Conservation (phyloP, 2,329 filamentous ascomycete genomes). For the Cytospora schulzeri region DNA sequence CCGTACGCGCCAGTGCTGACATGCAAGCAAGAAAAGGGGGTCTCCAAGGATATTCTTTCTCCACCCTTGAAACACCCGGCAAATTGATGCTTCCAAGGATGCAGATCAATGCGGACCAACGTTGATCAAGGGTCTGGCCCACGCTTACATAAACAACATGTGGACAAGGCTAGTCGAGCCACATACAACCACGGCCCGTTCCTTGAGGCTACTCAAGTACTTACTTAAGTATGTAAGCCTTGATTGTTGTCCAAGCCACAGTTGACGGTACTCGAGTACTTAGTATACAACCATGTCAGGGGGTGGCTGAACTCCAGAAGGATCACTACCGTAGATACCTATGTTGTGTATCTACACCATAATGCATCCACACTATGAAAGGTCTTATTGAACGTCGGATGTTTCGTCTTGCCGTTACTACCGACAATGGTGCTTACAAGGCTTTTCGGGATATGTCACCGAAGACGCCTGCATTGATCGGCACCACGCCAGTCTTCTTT, state of each 20-base stretch:
- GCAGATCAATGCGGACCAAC: neutral
- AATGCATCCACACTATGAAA: too few relatives aligned
- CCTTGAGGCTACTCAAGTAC: neutral
- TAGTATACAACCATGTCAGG: neutral
- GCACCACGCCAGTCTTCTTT: neutral
- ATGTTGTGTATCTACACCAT: too few relatives aligned
- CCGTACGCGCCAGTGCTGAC: constrained; percentile 13
- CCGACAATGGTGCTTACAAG: neutral
- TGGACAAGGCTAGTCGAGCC: neutral
- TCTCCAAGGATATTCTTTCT: neutral
- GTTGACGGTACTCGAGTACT: neutral
- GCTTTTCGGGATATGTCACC: neutral
- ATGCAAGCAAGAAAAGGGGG: neutral
- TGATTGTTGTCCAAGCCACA: neutral
- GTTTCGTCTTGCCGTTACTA: neutral
- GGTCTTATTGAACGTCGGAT: too few relatives aligned
- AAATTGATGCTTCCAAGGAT: neutral
- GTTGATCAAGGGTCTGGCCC: neutral
- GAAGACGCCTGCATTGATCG: neutral
- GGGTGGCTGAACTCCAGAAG: neutral
- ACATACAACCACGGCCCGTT: neutral
- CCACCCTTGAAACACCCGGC: constrained; percentile 14
- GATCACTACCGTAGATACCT: neutral
- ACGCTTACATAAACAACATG: neutral
- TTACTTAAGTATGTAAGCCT: too few relatives aligned